Percentiles rank a stretch among this genome's conserved stretches.
Evolutionary conservation across 1,139 yeast species (phyloP).

Genomic region (Blastobotrys capitulatus): DNA sequence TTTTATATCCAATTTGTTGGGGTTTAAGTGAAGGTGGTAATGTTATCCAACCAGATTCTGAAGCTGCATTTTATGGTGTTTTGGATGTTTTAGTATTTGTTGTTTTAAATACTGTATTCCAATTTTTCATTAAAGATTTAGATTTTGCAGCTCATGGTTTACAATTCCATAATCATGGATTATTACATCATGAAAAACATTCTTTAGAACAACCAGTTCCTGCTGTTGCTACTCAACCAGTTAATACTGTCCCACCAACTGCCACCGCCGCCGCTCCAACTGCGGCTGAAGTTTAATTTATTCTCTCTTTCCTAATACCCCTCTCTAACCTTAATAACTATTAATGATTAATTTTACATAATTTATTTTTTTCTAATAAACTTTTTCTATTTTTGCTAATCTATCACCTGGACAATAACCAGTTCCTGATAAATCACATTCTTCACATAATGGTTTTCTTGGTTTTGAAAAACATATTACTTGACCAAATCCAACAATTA

Average conservation of each 20-base stretch:
- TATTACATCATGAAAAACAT: neutral
- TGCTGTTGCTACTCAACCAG: slow-evolving; percentile 2
- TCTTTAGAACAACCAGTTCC: neutral
- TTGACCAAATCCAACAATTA: slow-evolving; percentile 92
- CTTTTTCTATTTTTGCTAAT: no score
- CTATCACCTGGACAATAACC: slow-evolving; percentile 40
- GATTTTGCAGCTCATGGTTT: slow-evolving; percentile 23
- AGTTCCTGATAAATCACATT: slow-evolving; percentile 54
- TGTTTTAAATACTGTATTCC: slow-evolving; percentile 36
- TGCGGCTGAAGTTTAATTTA: neutral
- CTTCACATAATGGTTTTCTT: slow-evolving; percentile 59
- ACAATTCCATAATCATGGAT: neutral
- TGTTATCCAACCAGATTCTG: slow-evolving; percentile 59
- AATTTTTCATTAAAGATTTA: slow-evolving; percentile 18
- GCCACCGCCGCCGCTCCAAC: slow-evolving; percentile 3
- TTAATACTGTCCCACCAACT: neutral
- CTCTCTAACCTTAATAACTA: no score
- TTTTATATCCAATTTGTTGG: slow-evolving; percentile 55
- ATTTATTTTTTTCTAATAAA: neutral
- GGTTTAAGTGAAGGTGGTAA: slow-evolving; percentile 66
- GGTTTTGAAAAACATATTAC: slow-evolving; percentile 64
- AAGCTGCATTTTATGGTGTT: slow-evolving; percentile 60
- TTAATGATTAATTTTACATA: no score
- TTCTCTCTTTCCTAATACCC: neutral
- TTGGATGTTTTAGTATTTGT: slow-evolving; percentile 42